Evolutionary conservation across 345 rosid genomes (phyloP).

Genomic region (Triadica sebifera): DNA sequence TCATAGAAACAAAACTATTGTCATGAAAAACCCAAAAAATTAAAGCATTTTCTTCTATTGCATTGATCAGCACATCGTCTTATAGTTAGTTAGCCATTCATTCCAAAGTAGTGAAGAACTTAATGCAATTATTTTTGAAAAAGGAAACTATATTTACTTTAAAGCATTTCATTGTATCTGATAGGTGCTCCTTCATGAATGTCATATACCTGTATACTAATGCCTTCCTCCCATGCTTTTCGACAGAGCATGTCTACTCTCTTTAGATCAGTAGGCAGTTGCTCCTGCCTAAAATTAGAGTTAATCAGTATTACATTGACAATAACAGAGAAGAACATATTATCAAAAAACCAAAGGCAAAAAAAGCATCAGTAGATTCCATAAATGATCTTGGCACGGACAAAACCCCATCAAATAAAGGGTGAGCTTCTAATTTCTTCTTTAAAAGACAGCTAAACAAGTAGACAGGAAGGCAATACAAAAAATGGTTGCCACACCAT

Average conservation of each 20-base stretch:
- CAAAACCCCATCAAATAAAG: background rate
- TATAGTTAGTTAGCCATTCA: background rate
- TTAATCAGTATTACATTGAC: constrained; percentile 5
- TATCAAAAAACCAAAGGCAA: background rate
- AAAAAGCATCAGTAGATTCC: background rate
- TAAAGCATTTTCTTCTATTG: background rate
- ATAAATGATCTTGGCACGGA: background rate
- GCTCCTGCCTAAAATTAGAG: constrained; percentile 55
- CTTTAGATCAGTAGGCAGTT: constrained; percentile 73
- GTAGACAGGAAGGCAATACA: no score
- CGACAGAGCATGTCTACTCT: constrained; percentile 81
- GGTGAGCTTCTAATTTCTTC: background rate
- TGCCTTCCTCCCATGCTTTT: constrained; percentile 67
- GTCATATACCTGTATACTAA: constrained; percentile 61
- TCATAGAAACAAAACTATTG: background rate
- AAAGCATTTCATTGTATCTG: background rate
- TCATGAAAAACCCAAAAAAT: background rate
- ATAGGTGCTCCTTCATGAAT: constrained; percentile 6
- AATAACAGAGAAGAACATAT: background rate
- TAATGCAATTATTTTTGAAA: background rate
- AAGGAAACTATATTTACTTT: background rate
- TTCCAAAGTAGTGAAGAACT: background rate
- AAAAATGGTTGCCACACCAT: background rate
- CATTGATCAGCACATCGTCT: background rate
- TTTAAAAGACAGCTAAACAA: background rate